phyloP scores from a whole-genome alignment of 2,329 filamentous ascomycete genomes.

The Penicillium sp. region DNA sequence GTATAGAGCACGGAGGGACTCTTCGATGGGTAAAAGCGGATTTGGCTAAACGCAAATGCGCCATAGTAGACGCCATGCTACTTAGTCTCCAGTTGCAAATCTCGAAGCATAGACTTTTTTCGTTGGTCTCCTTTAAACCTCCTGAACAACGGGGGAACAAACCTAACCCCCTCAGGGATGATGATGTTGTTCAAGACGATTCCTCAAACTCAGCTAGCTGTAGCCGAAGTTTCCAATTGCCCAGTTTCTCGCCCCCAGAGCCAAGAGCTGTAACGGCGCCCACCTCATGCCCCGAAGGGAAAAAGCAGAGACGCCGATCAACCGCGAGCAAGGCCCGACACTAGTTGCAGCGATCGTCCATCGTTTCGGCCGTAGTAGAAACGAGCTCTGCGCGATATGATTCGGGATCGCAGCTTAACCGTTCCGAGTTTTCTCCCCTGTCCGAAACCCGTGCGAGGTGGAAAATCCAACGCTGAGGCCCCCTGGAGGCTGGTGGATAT shows the following conservation, averaged over 20 bases:
- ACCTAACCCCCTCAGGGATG: neutral
- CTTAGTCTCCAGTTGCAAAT: neutral
- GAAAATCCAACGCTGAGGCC: neutral
- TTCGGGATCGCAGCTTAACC: slow-evolving; percentile 30
- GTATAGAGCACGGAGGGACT: slow-evolving; percentile 5
- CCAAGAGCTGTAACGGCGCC: neutral
- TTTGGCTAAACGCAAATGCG: slow-evolving; percentile 11
- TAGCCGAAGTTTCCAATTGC: neutral
- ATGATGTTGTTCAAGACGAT: neutral
- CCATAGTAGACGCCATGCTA: slow-evolving; percentile 10
- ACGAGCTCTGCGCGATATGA: slow-evolving; percentile 21
- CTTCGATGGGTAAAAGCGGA: neutral
- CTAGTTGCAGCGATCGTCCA: slow-evolving; percentile 23
- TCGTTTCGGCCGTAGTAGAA: slow-evolving; percentile 29
- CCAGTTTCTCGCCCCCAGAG: slow-evolving; percentile 1
- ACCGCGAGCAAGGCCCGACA: slow-evolving; percentile 7
- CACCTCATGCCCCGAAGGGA: slow-evolving; percentile 10
- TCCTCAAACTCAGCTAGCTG: neutral
- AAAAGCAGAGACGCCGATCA: slow-evolving; percentile 10
- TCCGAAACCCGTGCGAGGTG: slow-evolving; percentile 2
- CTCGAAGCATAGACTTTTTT: neutral
- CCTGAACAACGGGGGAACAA: neutral
- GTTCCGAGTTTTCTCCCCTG: slow-evolving; percentile 35
- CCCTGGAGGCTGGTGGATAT: slow-evolving; percentile 3
- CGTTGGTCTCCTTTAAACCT: neutral